A percentile compares a stretch with the other conserved stretches of the same genome.
These are phyloP conservation scores for Seiridium cupressi DNA, from an alignment of 2,329 filamentous ascomycete genomes.

Conservation along the genomic window DNA sequence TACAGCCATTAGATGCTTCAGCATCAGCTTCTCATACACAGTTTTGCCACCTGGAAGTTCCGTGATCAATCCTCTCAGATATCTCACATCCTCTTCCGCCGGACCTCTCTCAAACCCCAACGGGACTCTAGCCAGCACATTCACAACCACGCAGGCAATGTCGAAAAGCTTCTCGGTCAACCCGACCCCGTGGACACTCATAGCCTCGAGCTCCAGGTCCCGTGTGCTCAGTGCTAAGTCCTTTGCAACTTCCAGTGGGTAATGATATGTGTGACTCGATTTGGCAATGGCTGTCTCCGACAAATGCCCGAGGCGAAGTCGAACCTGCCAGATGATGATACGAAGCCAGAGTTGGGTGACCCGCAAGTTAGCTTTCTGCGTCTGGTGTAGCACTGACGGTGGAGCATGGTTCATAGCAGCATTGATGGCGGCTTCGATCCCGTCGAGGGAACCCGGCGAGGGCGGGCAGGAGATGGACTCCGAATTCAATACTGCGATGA, in stretches of 20 bases:
- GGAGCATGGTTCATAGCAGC: slow-evolving; percentile 30
- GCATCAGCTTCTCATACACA: slow-evolving; percentile 36
- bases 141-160: slow-evolving; percentile 41
- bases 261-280: slow-evolving; percentile 37
- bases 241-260: slow-evolving; percentile 40
- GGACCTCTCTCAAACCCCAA: slow-evolving; percentile 18
- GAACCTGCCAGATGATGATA: slow-evolving; percentile 43
- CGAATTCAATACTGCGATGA: slow-evolving; percentile 38
- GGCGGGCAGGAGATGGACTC: slow-evolving; percentile 31
- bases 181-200: slow-evolving; percentile 41
- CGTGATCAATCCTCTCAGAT: slow-evolving; percentile 34
- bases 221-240: slow-evolving; percentile 36
- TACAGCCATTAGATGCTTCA: slow-evolving; percentile 30
- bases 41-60: slow-evolving; percentile 34
- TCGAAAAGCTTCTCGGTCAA: slow-evolving; percentile 47
- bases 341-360: slow-evolving; percentile 45
- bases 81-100: slow-evolving; percentile 35
- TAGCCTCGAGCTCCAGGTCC: slow-evolving; percentile 34
- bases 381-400: slow-evolving; percentile 33
- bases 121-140: slow-evolving; percentile 42
- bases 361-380: slow-evolving; percentile 41
- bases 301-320: slow-evolving; percentile 39
- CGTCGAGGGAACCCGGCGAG: slow-evolving; percentile 29
- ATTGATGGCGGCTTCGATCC: slow-evolving; percentile 34
- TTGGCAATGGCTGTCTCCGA: slow-evolving; percentile 14